Base-by-base conservation (phyloP, 2,329 filamentous ascomycete genomes). In the Dactylellina cionopaga region DNA sequence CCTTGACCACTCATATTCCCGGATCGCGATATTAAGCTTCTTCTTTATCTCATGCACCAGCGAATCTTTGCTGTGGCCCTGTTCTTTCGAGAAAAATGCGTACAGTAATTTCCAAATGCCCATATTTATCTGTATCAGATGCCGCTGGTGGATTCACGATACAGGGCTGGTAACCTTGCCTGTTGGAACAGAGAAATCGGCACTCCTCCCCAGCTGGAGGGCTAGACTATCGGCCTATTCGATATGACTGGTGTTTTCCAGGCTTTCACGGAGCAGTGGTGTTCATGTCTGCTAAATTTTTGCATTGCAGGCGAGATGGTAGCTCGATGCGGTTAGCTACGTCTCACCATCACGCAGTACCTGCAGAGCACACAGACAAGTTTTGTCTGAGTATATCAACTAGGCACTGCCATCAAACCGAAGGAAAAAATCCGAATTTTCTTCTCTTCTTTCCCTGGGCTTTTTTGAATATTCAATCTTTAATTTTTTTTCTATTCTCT, bases 121-220 rank as follows among this genome's bases (percentile, higher is more conserved):
- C 47, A 56, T 33, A 63, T 49, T 63, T 63, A 31, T 59, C 52
- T 65, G 68, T 72, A 46, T 72, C 68, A 72, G 59, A 72, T 72
- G 62, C 51, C 68, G 68, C 68, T 65, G 59, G 52, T 51, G 58
- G 29, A 58, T 37, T 54, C 49, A 68, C 35, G 52, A 54, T 54
- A 68, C 54, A 46, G 33, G 54, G 54, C 46, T 41, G n/a, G 52
- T 39, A 44, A 41, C 49, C 37, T 29, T 29, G 35, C 47, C 58
- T 25, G 66, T 46, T 64, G 66, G 66, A 51, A 31, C 46, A 63
- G 37, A 62, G n/a, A n/a, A n/a, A n/a, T n/a, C 46, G 33, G 46
- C 46, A 63, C 41, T 49, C 29, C 29, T 49, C 29, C 55, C 10
- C 41, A 22, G n/a, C 27, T 33, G n/a, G n/a, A n/a, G n/a, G n/a